Base-by-base conservation (phyloP, 1,284 basidiomycete species). In the Sphagnurus paluster region DNA sequence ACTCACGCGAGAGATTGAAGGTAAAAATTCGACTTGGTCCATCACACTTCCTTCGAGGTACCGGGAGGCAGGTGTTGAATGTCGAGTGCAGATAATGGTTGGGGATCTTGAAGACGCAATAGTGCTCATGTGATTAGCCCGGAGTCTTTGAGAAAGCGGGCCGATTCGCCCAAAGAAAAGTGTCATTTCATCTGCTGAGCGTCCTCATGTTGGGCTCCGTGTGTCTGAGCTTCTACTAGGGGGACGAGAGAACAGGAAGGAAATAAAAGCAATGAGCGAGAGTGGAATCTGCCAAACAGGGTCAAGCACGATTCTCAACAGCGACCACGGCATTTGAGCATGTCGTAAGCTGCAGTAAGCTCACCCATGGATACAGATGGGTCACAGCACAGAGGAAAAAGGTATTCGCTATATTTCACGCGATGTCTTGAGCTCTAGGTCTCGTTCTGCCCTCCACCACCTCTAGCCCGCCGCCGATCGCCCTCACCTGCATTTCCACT, bases 391-490 rank as follows among this genome's bases (percentile, higher is more conserved):
- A 83, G 82, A 67, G 72, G 82, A 60, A 84, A 84, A 63, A 76
- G 80, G 81, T 80, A n/a, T n/a, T n/a, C n/a, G n/a, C n/a, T n/a
- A n/a, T n/a, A n/a, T n/a, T n/a, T n/a, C 20, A 29, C 16, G 33
- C 7, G 4, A 26, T 11, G n/a, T n/a, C n/a, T n/a, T n/a, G n/a
- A n/a, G n/a, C n/a, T n/a, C 5, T 48, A 87, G 84, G 71, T 82
- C 81, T 36, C 70, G 68, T 41, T 88, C 86, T 39, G 71, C 57
- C 75, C 73, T 36, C 75, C 69, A 53, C 84, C 85, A 36, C 82
- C 84, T 39, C 59, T 77, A 32, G 79, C 69, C 53, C 80, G 86
- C 33, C 77, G 83, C 42, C 71, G 87, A 56, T 86, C 85, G 2
- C 62, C 65, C 35, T 87, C 86, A 17, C 84, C 84, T 39, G 25